Evolutionary conservation across 192 early-diverging fungal genomes (phyloP).

Genomic region (Endogone sp.): DNA sequence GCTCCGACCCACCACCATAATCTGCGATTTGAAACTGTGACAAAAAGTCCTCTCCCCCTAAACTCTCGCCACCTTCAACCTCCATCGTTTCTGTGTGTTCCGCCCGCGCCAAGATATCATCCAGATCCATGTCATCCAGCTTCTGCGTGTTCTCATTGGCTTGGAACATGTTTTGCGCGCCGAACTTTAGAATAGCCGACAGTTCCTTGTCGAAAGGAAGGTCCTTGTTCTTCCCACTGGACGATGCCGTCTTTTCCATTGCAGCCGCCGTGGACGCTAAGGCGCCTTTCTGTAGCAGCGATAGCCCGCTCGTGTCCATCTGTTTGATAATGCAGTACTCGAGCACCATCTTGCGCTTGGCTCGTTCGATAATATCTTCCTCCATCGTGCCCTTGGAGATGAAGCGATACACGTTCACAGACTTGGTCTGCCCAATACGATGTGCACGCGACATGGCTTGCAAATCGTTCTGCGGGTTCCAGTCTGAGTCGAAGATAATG

Average conservation of each 20-base stretch:
- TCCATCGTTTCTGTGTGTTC: constrained; percentile 82
- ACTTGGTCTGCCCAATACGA: constrained; percentile 96
- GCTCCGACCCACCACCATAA: constrained; percentile 62
- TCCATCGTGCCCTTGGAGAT: constrained; percentile 97
- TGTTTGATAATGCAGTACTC: constrained; percentile 99
- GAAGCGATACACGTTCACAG: constrained; percentile 97
- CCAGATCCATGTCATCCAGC: constrained; percentile 93
- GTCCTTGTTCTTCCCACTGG: constrained; percentile 20
- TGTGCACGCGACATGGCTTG: constrained; percentile 98
- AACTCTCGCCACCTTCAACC: constrained; percentile 51
- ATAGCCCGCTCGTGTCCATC: constrained; percentile 54
- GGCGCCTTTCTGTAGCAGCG: constrained; percentile 23
- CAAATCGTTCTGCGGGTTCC: constrained; percentile 96
- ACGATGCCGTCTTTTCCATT: neutral
- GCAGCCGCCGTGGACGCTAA: constrained; percentile 26
- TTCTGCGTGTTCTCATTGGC: constrained; percentile 62
- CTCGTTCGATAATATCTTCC: constrained; percentile 97
- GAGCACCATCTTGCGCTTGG: constrained; percentile 98
- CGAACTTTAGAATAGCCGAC: constrained; percentile 95
- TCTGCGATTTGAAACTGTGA: constrained; percentile 93
- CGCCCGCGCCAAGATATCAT: constrained; percentile 94
- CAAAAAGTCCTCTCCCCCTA: constrained; percentile 90
- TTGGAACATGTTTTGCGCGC: constrained; percentile 96
- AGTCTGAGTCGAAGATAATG: constrained; percentile 91
- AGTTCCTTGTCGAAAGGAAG: constrained; percentile 78